Evolutionary conservation across 208 protist species (phyloP), one percentile per base, ranked within the genome.

Genomic region (Phytomonas sp.): DNA sequence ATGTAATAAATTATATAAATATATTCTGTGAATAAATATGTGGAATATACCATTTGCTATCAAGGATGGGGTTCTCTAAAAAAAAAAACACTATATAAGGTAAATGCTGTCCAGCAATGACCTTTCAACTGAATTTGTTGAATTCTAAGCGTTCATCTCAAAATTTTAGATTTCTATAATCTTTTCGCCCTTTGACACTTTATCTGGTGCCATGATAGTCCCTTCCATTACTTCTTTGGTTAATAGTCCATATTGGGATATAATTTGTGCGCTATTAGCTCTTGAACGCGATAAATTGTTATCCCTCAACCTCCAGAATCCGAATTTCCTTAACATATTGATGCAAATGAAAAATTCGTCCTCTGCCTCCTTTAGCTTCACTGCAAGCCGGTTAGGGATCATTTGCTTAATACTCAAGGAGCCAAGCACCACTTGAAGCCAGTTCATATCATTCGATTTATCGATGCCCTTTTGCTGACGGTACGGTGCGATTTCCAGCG

Each of bases 391-490:
- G 11, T 52, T 30, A 23, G 75, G 75, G 29, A 72, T 68, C 69
- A 79, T 74, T 5, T 36, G 42, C 12, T 61, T 34, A 23, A 71
- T 45, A 19, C 49, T 42, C 56, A 81, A 45, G 12, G 62, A 30
- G 31, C 40, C 16, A 10, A 81, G 56, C 3, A 29, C 30, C 23
- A 77, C 56, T 30, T 63, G 34, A 7, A 81, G n/a, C 7, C 19
- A n/a, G 23, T 67, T 71, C 8, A 29, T 10, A 12, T 66, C 69
- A 6, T 63, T 61, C 0, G 11, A 62, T 6, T 63, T 42, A 33
- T 75, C 70, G 1, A 40, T n/a, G n/a, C 73, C 65, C 23, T 66
- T 67, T 12, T 67, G 42, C 66, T 72, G 69, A 4, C 73, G 69
- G 19, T 71, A 52, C 56, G 34, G 56, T 12, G 66, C 72, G 4